Evolutionary conservation across 139 green algal species (phyloP).

Genomic region (Diplosphaera chodatii): DNA sequence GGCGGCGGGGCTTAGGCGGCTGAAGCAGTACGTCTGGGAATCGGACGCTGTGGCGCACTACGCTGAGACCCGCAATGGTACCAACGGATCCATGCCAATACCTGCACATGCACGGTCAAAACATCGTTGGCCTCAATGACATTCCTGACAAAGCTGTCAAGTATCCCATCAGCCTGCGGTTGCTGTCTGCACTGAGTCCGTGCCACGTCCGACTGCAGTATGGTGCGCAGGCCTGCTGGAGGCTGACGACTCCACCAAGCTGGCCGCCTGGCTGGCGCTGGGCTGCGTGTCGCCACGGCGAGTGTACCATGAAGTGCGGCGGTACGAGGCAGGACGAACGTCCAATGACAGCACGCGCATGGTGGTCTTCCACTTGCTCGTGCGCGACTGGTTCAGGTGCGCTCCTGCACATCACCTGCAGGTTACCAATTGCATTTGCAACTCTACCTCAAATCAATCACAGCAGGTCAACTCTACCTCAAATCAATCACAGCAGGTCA

Average conservation of each 20-base stretch:
- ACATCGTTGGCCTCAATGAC: too few relatives aligned
- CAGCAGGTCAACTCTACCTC: neutral
- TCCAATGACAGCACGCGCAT: conserved; percentile 20
- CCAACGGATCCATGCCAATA: neutral
- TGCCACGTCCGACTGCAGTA: too few relatives aligned
- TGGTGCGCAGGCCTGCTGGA: neutral
- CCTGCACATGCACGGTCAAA: neutral
- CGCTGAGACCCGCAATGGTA: conserved; percentile 59
- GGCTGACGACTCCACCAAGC: conserved; percentile 60
- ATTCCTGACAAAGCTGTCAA: too few relatives aligned
- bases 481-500: too few relatives aligned
- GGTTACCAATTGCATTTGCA: neutral
- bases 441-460: conserved; percentile 20
- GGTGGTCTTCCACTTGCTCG: neutral
- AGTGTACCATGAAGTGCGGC: conserved; percentile 30
- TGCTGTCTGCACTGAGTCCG: too few relatives aligned
- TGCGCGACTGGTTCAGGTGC: neutral
- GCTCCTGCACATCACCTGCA: conserved; percentile 21
- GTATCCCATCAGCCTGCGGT: too few relatives aligned
- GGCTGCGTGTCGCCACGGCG: conserved; percentile 63
- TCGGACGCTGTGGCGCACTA: conserved; percentile 62
- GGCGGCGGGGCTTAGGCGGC: conserved; percentile 65
- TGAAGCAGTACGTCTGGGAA: conserved; percentile 94
- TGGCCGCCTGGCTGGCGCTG: conserved; percentile 55
- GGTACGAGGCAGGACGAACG: conserved; percentile 32